These are phyloP conservation scores for Torulaspora delbrueckii DNA, from an alignment of 805 yeast species.

Conservation along the genomic window DNA sequence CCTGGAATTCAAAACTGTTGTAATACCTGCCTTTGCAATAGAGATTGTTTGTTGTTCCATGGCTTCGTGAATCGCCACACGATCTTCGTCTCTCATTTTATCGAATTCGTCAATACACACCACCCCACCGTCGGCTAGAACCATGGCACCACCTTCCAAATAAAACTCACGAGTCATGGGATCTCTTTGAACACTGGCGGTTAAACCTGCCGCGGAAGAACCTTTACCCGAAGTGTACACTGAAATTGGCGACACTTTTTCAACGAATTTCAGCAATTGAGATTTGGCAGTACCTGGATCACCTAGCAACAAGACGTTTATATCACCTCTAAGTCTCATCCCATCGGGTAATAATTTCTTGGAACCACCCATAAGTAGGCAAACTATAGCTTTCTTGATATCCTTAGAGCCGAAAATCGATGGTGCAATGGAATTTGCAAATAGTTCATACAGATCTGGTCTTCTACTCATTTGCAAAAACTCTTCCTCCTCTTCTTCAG, in stretches of 20 bases:
- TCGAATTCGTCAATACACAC: slow-evolving; percentile 99
- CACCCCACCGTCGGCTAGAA: slow-evolving; percentile 98
- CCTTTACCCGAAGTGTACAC: slow-evolving; percentile 98
- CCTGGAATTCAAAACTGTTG: slow-evolving; percentile 92
- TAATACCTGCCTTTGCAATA: slow-evolving; percentile 98
- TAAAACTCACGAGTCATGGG: slow-evolving; percentile 83
- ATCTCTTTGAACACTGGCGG: slow-evolving; percentile 96
- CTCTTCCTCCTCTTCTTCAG: slow-evolving; percentile 93
- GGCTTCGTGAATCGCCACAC: slow-evolving; percentile 99
- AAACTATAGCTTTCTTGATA: slow-evolving; percentile 88
- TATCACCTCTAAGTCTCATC: slow-evolving; percentile 94
- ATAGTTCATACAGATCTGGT: slow-evolving; percentile 81
- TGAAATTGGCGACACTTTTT: slow-evolving; percentile 89
- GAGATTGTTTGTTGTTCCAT: slow-evolving; percentile 99
- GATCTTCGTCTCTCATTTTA: slow-evolving; percentile 97
- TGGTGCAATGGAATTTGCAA: slow-evolving; percentile 89
- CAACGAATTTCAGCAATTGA: slow-evolving; percentile 90
- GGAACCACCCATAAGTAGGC: slow-evolving; percentile 91
- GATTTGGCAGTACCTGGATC: slow-evolving; percentile 99
- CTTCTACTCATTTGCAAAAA: slow-evolving; percentile 73
- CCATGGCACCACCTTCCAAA: slow-evolving; percentile 99
- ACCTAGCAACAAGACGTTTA: slow-evolving; percentile 86
- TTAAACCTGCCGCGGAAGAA: slow-evolving; percentile 98
- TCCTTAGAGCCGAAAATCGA: slow-evolving; percentile 92
- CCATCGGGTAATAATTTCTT: slow-evolving; percentile 91